A percentile compares a stretch with the other conserved stretches of the same genome.
These are phyloP conservation scores for Forsythia suspensa DNA, from an alignment of 257 asterid species.

Conservation along the genomic window DNA sequence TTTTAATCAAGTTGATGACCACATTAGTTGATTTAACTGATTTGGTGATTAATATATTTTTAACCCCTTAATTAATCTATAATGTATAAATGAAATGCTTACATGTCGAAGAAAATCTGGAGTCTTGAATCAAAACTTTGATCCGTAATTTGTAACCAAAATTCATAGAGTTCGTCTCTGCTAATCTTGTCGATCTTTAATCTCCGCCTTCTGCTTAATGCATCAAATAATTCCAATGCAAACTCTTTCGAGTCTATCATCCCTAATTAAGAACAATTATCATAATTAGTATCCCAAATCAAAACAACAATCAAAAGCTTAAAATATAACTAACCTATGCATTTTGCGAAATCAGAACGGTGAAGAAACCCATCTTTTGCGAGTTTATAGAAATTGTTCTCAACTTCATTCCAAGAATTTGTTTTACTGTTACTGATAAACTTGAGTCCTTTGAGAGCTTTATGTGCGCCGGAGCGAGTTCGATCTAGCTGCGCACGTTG, in stretches of 20 bases:
- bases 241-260: slow-evolving; percentile 92
- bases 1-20: too few species aligned
- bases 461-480: slow-evolving; percentile 91
- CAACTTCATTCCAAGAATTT: slow-evolving; percentile 83
- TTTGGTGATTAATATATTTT: too few species aligned
- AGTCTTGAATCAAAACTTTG: slow-evolving; percentile 96
- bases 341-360: slow-evolving; percentile 87
- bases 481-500: slow-evolving; percentile 98
- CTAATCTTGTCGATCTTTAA: slow-evolving; percentile 70
- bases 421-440: slow-evolving; percentile 71
- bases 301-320: too few species aligned
- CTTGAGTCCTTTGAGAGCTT: slow-evolving; percentile 78
- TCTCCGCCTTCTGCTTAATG: slow-evolving; percentile 83
- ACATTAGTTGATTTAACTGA: too few species aligned
- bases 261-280: slow-evolving; percentile 26
- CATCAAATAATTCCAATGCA: slow-evolving; percentile 85
- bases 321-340: slow-evolving; percentile 63
- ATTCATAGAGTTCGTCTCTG: slow-evolving; percentile 79
- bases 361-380: slow-evolving; percentile 75
- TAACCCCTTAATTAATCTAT: too few species aligned
- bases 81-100: slow-evolving; percentile 14
- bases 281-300: too few species aligned
- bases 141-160: slow-evolving; percentile 92
- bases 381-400: slow-evolving; percentile 61
- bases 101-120: slow-evolving; percentile 98